Evolutionary conservation across 805 yeast species (phyloP).

Genomic region (Monosporozyma yasuniensis): DNA sequence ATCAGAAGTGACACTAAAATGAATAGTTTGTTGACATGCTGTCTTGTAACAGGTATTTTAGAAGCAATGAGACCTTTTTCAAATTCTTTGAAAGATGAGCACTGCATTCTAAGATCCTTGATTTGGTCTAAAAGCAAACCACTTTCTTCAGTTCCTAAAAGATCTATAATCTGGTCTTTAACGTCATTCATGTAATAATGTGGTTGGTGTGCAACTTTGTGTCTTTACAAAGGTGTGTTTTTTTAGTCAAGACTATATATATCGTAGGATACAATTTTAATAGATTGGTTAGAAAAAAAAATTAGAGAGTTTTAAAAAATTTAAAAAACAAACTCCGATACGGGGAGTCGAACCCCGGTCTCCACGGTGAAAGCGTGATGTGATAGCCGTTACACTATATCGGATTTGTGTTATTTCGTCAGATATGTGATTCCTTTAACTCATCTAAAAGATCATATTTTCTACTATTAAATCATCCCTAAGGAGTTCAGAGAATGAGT

Average conservation of each 20-base stretch:
- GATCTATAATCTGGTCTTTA: background rate
- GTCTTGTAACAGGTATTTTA: background rate
- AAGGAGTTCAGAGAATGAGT: too few species aligned
- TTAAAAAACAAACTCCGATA: slow-evolving; percentile 9
- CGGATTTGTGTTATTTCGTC: slow-evolving; percentile 6
- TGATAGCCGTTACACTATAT: slow-evolving; percentile 17
- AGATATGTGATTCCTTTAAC: too few species aligned
- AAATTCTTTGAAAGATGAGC: background rate
- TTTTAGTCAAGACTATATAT: too few species aligned
- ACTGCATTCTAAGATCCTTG: background rate
- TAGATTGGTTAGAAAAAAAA: background rate
- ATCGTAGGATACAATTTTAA: too few species aligned
- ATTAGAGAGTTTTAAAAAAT: too few species aligned
- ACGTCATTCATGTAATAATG: background rate
- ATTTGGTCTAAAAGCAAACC: background rate
- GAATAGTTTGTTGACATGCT: background rate
- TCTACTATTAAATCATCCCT: too few species aligned
- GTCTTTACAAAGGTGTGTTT: too few species aligned
- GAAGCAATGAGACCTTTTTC: background rate
- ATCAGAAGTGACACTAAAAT: background rate
- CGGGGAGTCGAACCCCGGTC: slow-evolving; percentile 17
- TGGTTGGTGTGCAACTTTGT: background rate
- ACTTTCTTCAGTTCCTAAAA: background rate
- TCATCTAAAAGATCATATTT: too few species aligned
- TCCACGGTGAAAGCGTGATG: slow-evolving; percentile 16